phyloP scores from a whole-genome alignment of 257 asterid species.

The Nicotiana attenuata region DNA sequence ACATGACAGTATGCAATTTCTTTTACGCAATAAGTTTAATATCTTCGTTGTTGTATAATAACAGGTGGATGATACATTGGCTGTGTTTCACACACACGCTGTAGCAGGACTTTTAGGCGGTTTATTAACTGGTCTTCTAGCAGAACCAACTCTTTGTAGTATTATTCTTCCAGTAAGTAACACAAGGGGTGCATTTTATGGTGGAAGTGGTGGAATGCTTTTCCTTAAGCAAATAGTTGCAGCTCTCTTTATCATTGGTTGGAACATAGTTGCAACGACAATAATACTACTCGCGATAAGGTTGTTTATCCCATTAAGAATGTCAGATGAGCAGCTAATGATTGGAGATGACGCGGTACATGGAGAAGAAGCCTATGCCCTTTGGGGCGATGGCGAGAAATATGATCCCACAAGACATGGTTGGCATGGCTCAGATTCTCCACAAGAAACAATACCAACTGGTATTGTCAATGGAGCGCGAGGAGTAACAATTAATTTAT shows the following conservation, averaged over 20 bases:
- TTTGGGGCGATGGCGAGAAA: slow-evolving; percentile 94
- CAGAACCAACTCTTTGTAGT: slow-evolving; percentile 65
- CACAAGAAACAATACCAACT: slow-evolving; percentile 26
- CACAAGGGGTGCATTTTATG: slow-evolving; percentile 75
- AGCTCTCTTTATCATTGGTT: slow-evolving; percentile 62
- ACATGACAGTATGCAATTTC: not conserved
- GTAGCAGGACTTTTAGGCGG: slow-evolving; percentile 88
- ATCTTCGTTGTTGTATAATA: not conserved
- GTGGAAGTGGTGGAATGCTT: slow-evolving; percentile 46
- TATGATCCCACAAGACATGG: slow-evolving; percentile 64
- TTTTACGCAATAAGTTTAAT: not conserved
- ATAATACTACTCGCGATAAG: slow-evolving; percentile 52
- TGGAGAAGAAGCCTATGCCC: slow-evolving; percentile 88
- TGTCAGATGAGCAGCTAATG: slow-evolving; percentile 80
- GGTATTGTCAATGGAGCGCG: slow-evolving; percentile 51
- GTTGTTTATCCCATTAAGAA: slow-evolving; percentile 55
- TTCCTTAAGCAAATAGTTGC: slow-evolving; percentile 67
- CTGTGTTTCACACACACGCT: slow-evolving; percentile 86
- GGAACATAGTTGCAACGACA: slow-evolving; percentile 67
- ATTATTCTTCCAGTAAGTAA: slow-evolving; percentile 58
- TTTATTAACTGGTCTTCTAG: slow-evolving; percentile 66
- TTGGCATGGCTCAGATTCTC: slow-evolving; percentile 37
- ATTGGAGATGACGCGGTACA: slow-evolving; percentile 93
- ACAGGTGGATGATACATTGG: slow-evolving; percentile 84
- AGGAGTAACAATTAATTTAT: slow-evolving; percentile 64